These are phyloP conservation scores for Mycena sp. DNA, from an alignment of 1,284 basidiomycete genomes.

Conservation along the genomic window DNA sequence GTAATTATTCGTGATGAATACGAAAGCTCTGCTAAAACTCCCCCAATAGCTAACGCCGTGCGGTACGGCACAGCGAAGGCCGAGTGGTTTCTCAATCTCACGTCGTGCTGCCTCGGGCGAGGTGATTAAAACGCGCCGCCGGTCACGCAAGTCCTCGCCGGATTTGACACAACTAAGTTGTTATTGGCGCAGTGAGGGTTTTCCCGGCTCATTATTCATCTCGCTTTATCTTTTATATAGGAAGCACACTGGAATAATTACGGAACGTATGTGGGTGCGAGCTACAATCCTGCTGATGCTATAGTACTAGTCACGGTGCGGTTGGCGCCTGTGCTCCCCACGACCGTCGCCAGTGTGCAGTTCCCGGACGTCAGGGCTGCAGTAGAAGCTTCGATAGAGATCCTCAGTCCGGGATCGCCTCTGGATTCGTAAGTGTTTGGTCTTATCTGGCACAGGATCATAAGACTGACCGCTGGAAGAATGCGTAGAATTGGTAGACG, in stretches of 20 bases:
- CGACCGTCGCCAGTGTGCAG: constrained; percentile 74
- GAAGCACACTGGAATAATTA: constrained; percentile 95
- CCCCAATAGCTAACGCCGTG: constrained; percentile 75
- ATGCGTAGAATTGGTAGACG: constrained; percentile 80
- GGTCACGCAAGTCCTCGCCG: constrained; percentile 92
- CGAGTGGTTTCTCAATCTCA: constrained; percentile 90
- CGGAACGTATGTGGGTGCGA: constrained; percentile 68
- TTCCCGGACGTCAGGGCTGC: constrained; percentile 73
- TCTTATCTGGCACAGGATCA: too few relatives aligned
- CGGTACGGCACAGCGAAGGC: constrained; percentile 88
- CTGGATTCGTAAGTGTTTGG: constrained; percentile 61
- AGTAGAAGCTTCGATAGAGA: constrained; percentile 79
- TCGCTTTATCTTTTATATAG: not conserved
- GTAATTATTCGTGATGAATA: constrained; percentile 51
- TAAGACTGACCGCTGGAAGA: constrained; percentile 50
- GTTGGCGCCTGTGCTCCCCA: constrained; percentile 84
- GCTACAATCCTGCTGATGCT: not conserved
- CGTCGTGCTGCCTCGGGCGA: constrained; percentile 89
- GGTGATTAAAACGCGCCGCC: constrained; percentile 90
- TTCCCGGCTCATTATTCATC: not conserved
- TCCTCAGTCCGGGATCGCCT: constrained; percentile 70
- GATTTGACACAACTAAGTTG: constrained; percentile 90
- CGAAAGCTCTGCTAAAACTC: not conserved
- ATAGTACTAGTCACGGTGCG: constrained; percentile 83
- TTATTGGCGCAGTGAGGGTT: constrained; percentile 76